Evolutionary conservation across 768 basidiomycete species (phyloP).

Genomic region (Asterophora parasitica): DNA sequence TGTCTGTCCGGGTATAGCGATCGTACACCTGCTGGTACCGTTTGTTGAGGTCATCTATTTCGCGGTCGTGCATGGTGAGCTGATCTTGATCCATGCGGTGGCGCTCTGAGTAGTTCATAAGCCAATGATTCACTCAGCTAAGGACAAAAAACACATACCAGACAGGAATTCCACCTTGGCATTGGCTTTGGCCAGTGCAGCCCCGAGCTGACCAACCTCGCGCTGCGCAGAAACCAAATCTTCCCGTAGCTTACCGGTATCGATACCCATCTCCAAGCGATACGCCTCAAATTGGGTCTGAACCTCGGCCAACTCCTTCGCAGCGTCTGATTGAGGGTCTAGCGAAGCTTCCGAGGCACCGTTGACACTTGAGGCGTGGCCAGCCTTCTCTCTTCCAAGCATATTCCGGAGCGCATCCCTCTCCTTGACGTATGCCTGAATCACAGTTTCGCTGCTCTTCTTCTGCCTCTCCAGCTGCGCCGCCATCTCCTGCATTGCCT

Average conservation of each 20-base stretch:
- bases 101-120: slow-evolving; percentile 45
- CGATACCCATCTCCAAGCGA: slow-evolving; percentile 74
- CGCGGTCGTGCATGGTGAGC: slow-evolving; percentile 52
- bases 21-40: slow-evolving; percentile 72
- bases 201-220: slow-evolving; percentile 59
- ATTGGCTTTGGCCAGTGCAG: slow-evolving; percentile 75
- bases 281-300: slow-evolving; percentile 81
- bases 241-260: slow-evolving; percentile 67
- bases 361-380: slow-evolving; percentile 14
- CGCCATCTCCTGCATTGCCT: slow-evolving; percentile 75
- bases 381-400: slow-evolving; percentile 47
- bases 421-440: slow-evolving; percentile 83
- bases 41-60: slow-evolving; percentile 61
- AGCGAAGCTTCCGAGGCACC: slow-evolving; percentile 16
- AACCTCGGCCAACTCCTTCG: slow-evolving; percentile 62
- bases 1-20: slow-evolving; percentile 69
- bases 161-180: slow-evolving; percentile 76
- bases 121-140: background rate
- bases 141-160: slow-evolving; percentile 40
- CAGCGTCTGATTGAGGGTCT: slow-evolving; percentile 32
- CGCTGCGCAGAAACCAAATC: slow-evolving; percentile 61
- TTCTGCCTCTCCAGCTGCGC: slow-evolving; percentile 77
- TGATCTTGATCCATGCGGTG: slow-evolving; percentile 70
- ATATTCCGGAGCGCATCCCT: slow-evolving; percentile 79
- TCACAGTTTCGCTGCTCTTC: slow-evolving; percentile 59